Evolutionary conservation across 2,329 filamentous ascomycete species (phyloP).

Genomic region (Blastomyces percursus): DNA sequence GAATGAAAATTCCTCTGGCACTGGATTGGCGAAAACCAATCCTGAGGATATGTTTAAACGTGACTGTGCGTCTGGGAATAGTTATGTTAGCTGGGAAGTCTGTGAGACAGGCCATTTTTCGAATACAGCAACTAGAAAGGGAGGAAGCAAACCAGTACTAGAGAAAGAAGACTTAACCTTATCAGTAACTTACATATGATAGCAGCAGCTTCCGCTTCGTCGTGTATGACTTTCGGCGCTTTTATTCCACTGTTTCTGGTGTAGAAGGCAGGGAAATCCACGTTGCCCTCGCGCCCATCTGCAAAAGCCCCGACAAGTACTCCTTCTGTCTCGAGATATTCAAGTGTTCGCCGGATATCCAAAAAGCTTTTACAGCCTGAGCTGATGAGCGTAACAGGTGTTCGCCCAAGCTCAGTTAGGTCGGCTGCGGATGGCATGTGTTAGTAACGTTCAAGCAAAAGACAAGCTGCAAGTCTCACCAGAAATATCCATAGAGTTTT

Average conservation of each 20-base stretch:
- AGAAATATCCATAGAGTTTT: slow-evolving; percentile 82
- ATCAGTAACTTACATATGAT: slow-evolving; percentile 53
- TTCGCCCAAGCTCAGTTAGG: slow-evolving; percentile 83
- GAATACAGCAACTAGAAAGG: background rate
- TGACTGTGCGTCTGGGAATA: slow-evolving; percentile 55
- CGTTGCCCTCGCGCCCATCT: slow-evolving; percentile 57
- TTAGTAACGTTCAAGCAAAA: background rate
- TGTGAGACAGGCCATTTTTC: background rate
- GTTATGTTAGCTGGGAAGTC: background rate
- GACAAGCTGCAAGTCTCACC: slow-evolving; percentile 19
- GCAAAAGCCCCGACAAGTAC: slow-evolving; percentile 83
- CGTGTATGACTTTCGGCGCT: slow-evolving; percentile 63
- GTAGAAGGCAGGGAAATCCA: slow-evolving; percentile 92
- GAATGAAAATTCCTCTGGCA: slow-evolving; percentile 60
- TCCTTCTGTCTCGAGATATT: slow-evolving; percentile 60
- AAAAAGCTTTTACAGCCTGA: slow-evolving; percentile 94
- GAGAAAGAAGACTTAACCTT: slow-evolving; percentile 6
- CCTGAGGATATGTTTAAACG: slow-evolving; percentile 63
- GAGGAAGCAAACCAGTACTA: background rate
- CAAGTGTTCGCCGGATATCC: slow-evolving; percentile 79
- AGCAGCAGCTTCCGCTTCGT: slow-evolving; percentile 75
- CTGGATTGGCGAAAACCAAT: slow-evolving; percentile 79
- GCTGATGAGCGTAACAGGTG: slow-evolving; percentile 75
- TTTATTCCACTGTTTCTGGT: slow-evolving; percentile 71
- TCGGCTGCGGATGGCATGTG: slow-evolving; percentile 48